A percentile compares a stretch with the other conserved stretches of the same genome.
These are phyloP conservation scores for Murraya koenigii DNA, from an alignment of 345 rosid genomes.

Conservation along the genomic window DNA sequence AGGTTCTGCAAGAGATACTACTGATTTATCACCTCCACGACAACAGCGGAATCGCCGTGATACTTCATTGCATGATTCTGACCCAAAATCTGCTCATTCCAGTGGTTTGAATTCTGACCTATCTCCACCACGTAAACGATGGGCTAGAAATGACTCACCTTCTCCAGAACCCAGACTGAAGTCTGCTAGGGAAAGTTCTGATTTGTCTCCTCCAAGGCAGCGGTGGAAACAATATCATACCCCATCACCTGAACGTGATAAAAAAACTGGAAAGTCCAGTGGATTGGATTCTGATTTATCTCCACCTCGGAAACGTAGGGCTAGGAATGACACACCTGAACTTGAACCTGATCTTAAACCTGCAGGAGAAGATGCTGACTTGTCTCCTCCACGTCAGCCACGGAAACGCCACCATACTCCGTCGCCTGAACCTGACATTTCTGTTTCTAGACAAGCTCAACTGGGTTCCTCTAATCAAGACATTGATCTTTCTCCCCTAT, in stretches of 20 bases:
- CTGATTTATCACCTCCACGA: constrained; percentile 56
- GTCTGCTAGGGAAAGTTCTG: constrained; percentile 21
- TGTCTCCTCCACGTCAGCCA: constrained; percentile 41
- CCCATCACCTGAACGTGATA: constrained; percentile 1
- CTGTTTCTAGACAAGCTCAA: constrained; percentile 25
- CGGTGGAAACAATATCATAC: background rate
- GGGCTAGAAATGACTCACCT: constrained; percentile 52
- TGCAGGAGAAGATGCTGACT: constrained; percentile 30
- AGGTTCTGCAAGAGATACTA: constrained; percentile 25
- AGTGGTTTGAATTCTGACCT: constrained; percentile 37
- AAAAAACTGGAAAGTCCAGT: background rate
- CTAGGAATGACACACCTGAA: constrained; percentile 35
- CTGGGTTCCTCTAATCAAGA: background rate
- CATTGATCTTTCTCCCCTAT: constrained; percentile 55
- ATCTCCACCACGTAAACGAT: constrained; percentile 57
- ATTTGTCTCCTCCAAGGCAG: constrained; percentile 40
- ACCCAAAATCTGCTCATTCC: background rate
- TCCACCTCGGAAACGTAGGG: constrained; percentile 39
- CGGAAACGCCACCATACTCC: constrained; percentile 26
- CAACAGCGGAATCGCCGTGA: constrained; percentile 28
- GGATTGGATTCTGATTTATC: constrained; percentile 24
- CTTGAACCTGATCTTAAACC: constrained; percentile 37
- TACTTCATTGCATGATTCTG: constrained; percentile 37
- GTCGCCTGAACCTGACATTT: constrained; percentile 25
- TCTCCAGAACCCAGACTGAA: constrained; percentile 48